Evolutionary conservation across 108 stramenopile genomes (phyloP).

Genomic region (Cyclotella atomus): DNA sequence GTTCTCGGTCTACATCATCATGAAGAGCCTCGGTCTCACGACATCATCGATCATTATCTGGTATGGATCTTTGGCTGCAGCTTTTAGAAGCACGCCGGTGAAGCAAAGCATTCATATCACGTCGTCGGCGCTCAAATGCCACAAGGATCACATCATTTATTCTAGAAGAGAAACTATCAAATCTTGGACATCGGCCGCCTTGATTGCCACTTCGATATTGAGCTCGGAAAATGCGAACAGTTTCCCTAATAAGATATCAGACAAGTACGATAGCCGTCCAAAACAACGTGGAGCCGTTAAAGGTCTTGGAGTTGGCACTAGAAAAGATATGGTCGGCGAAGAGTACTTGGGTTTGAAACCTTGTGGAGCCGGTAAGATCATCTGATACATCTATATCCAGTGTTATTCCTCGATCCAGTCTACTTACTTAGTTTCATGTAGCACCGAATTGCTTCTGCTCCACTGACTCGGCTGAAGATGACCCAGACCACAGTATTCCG

Average conservation of each 20-base stretch:
- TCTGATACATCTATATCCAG: background rate
- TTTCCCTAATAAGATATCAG: conserved; percentile 81
- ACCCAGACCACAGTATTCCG: conserved; percentile 76
- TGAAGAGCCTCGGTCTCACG: no score
- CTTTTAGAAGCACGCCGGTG: background rate
- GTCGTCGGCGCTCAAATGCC: background rate
- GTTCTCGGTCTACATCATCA: no score
- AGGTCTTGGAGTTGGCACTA: conserved; percentile 68
- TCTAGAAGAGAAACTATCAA: conserved; percentile 31
- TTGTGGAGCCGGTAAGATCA: conserved; percentile 63
- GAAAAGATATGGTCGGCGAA: conserved; percentile 68
- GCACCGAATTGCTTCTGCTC: conserved; percentile 92
- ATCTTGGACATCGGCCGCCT: conserved; percentile 6
- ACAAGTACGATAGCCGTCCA: conserved; percentile 85
- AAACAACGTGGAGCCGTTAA: conserved; percentile 74
- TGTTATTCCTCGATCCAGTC: no score
- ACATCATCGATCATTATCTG: no score
- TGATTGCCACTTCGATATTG: background rate
- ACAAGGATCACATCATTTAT: background rate
- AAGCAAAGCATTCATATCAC: background rate
- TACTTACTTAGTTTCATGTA: no score
- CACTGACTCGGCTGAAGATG: conserved; percentile 64
- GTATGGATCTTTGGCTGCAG: background rate
- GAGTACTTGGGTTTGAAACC: conserved; percentile 79
- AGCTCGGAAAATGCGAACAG: conserved; percentile 49